Percentiles rank a stretch among this genome's conserved stretches.
These are phyloP conservation scores for Starmera stellimalicola DNA, from an alignment of 1,139 yeast genomes.

Conservation along the genomic window DNA sequence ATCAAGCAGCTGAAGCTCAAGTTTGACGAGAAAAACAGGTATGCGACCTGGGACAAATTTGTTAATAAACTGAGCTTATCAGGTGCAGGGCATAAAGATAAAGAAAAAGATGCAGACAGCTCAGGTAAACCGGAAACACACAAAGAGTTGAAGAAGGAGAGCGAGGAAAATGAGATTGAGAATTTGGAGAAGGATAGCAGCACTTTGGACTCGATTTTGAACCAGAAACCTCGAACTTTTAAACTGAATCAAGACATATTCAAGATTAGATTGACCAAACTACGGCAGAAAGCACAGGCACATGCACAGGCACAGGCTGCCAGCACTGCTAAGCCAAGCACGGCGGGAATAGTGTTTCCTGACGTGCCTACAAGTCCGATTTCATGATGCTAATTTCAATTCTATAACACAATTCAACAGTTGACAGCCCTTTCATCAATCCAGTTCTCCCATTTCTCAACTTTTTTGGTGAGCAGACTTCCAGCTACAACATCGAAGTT, in stretches of 20 bases:
- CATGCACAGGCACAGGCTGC: too few species aligned
- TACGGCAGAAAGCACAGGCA: slow-evolving; percentile 30
- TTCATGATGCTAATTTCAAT: background rate
- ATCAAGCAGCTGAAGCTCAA: slow-evolving; percentile 26
- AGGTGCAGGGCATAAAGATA: slow-evolving; percentile 19
- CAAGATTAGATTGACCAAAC: slow-evolving; percentile 32
- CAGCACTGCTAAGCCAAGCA: background rate
- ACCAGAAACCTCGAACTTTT: slow-evolving; percentile 35
- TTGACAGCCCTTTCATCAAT: slow-evolving; percentile 64
- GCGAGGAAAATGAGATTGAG: slow-evolving; percentile 19
- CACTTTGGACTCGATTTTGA: slow-evolving; percentile 18
- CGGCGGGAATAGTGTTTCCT: slow-evolving; percentile 38
- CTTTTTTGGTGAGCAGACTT: slow-evolving; percentile 48
- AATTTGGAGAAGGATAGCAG: slow-evolving; percentile 21
- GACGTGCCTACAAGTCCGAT: slow-evolving; percentile 32
- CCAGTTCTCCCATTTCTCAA: slow-evolving; percentile 67
- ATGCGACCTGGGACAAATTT: slow-evolving; percentile 25
- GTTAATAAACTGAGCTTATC: slow-evolving; percentile 19
- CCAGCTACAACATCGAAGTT: slow-evolving; percentile 65
- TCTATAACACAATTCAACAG: slow-evolving; percentile 2
- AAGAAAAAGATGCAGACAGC: slow-evolving; percentile 14
- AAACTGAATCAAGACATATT: slow-evolving; percentile 44
- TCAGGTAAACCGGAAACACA: slow-evolving; percentile 12
- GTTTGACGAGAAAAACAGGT: slow-evolving; percentile 20
- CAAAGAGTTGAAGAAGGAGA: slow-evolving; percentile 13